Base-by-base conservation (phyloP, 2,329 filamentous ascomycete genomes). In the Lachnellula subtilissima region DNA sequence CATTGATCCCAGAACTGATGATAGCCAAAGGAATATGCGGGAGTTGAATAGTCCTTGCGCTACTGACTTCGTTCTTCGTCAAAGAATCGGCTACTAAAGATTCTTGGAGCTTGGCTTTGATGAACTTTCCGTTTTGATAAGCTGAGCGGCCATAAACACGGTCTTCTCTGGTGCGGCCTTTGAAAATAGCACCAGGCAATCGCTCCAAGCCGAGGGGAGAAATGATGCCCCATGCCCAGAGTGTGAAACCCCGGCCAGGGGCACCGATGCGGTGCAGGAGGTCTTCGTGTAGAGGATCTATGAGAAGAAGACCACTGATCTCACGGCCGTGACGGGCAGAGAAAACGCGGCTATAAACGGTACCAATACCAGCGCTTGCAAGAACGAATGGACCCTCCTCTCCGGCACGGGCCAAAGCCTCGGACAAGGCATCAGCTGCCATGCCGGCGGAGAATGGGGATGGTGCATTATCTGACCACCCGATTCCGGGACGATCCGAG, bases 371-470 rank as follows among this genome's bases (percentile, higher is more conserved):
- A 4, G 91, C 89, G 47, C 89, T 91, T 37, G 91, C 87, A 5
- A 97, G 77, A 28, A 99, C 80, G 88, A 89, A 99, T 0, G 94
- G 93, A 0, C 93, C 92, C 48, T 85, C 79, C 73, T 97, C 94
- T 25, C 87, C 91, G 3, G 88, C 84, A 42, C 84, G 78, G 2
- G 87, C 86, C 5, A 99, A 80, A 2, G 91, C 90, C 74, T 97
- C 92, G 45, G 90, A 92, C 25, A 97, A 77, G 0, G 86, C 90
- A 67, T 96, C 91, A 5, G 89, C 86, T n/a, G 89, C 87, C 83
- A 97, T 96, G 45, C 92, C 91, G 4, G 91, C 93, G 5, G 90
- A 96, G 65, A 96, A 86, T 0, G 94, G 94, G 5, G 92, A 97
- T 2, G 94, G 94, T 0, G 93, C 91, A 54, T 94, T 93, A 72